These are phyloP conservation scores for Triadica sebifera DNA, from an alignment of 345 rosid species.

Conservation along the genomic window DNA sequence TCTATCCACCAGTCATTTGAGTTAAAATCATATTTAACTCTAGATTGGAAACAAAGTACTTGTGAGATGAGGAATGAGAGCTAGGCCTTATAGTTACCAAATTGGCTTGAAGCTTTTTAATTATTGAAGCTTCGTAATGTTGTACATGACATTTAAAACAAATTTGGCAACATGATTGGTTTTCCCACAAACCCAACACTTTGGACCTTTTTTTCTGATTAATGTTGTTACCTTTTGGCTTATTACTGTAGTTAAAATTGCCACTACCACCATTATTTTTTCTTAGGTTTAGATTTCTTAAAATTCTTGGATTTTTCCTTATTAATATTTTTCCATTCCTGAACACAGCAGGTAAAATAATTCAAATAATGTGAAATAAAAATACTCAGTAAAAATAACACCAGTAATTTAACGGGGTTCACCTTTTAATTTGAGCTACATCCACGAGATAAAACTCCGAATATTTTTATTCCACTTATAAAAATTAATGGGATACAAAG, in stretches of 20 bases:
- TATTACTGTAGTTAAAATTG: no score
- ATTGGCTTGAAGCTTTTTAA: background rate
- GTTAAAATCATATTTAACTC: background rate
- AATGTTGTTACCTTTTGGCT: no score
- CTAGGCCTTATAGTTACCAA: background rate
- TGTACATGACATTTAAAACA: background rate
- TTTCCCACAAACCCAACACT: background rate
- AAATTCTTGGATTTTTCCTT: background rate
- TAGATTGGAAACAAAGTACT: background rate
- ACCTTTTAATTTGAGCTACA: no score
- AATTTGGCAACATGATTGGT: background rate
- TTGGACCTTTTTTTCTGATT: background rate
- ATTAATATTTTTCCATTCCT: background rate
- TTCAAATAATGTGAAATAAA: no score
- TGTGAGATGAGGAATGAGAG: background rate
- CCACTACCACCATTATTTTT: background rate
- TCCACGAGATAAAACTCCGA: no score
- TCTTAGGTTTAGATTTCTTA: background rate
- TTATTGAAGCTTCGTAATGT: background rate
- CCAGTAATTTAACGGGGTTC: no score
- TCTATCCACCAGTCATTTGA: background rate
- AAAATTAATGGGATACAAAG: no score
- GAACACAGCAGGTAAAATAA: no score
- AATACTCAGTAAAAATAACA: no score
- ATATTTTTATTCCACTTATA: no score